Conservation (phyloP, 192 early-diverging fungal species). For the Coemansia sp. region DNA sequence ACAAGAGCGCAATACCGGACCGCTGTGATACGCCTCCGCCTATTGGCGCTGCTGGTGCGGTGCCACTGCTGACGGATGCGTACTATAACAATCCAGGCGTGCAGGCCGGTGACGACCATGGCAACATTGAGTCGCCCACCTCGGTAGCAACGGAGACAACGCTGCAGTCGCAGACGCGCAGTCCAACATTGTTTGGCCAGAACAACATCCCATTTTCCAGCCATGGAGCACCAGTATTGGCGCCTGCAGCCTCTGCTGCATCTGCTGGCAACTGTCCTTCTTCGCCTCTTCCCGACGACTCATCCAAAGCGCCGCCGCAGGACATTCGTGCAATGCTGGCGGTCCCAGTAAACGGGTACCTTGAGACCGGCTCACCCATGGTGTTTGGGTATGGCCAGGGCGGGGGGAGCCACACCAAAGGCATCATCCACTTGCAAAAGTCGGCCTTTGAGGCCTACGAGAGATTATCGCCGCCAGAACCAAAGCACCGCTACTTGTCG, state of each 20-base stretch:
- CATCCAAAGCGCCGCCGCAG: not conserved
- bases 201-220: conserved; percentile 13
- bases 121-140: not conserved
- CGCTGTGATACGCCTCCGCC: not conserved
- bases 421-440: not conserved
- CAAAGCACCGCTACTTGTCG: conserved; percentile 9
- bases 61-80: not conserved
- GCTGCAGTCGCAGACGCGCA: conserved; percentile 17
- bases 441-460: not conserved
- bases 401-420: not conserved
- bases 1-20: not conserved
- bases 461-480: not conserved
- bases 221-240: not conserved
- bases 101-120: not conserved
- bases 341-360: not conserved
- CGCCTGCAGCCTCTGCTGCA: conserved; percentile 2
- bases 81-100: not conserved
- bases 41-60: not conserved
- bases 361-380: not conserved
- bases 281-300: not conserved
- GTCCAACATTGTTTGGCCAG: conserved; percentile 18
- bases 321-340: conserved; percentile 7
- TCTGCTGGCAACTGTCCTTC: not conserved
- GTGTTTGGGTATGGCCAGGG: not conserved
- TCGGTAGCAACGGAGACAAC: conserved; percentile 1